A percentile compares a stretch with the other conserved stretches of the same genome.
Evolutionary conservation across 805 yeast genomes (phyloP).

Genomic region (Priceomyces carsonii): DNA sequence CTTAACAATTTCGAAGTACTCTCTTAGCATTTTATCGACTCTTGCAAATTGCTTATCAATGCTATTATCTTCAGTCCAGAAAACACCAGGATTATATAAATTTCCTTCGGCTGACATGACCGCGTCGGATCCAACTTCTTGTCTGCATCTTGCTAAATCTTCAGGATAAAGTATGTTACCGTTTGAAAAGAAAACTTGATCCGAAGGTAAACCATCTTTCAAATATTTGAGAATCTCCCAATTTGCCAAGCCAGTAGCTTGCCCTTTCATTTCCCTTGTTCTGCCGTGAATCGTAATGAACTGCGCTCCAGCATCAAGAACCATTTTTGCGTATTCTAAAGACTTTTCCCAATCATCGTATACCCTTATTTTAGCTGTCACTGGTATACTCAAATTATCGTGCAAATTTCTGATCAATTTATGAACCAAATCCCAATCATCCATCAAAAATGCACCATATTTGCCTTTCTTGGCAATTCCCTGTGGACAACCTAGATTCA

Average conservation of each 20-base stretch:
- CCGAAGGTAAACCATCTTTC: slow-evolving; percentile 73
- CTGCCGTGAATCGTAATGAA: slow-evolving; percentile 94
- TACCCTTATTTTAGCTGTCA: slow-evolving; percentile 93
- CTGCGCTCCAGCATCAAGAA: slow-evolving; percentile 91
- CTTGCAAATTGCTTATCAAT: slow-evolving; percentile 75
- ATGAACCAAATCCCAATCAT: slow-evolving; percentile 86
- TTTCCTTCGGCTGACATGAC: slow-evolving; percentile 98
- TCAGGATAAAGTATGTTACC: slow-evolving; percentile 93
- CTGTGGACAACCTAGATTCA: slow-evolving; percentile 97
- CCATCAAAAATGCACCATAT: slow-evolving; percentile 96
- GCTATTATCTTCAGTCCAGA: slow-evolving; percentile 56
- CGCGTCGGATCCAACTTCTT: slow-evolving; percentile 72
- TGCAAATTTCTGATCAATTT: slow-evolving; percentile 73
- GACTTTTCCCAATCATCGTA: slow-evolving; percentile 83
- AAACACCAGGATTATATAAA: slow-evolving; percentile 89
- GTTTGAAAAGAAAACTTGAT: slow-evolving; percentile 88
- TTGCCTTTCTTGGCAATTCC: slow-evolving; percentile 94
- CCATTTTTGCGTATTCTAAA: slow-evolving; percentile 84
- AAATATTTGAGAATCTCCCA: slow-evolving; percentile 79
- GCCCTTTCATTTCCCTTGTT: slow-evolving; percentile 97
- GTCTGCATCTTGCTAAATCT: slow-evolving; percentile 71
- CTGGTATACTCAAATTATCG: slow-evolving; percentile 75
- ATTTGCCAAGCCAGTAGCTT: slow-evolving; percentile 91
- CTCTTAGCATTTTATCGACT: slow-evolving; percentile 79
- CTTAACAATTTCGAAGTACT: slow-evolving; percentile 83